Conservation (phyloP, 371 early-diverging fungal genomes). For the Apophysomyces elegans region DNA sequence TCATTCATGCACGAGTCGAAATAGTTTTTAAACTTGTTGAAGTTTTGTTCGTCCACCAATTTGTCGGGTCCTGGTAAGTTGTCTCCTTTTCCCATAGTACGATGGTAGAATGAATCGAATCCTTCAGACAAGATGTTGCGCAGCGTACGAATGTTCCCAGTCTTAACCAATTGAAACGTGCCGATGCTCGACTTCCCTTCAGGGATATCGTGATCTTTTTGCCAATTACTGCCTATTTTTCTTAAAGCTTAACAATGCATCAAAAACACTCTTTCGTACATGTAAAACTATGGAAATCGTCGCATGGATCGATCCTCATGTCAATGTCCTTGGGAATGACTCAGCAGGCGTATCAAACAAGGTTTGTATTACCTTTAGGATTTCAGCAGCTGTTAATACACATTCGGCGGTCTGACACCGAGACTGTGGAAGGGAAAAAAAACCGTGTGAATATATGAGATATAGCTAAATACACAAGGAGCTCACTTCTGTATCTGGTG, state of each 20-base stretch:
- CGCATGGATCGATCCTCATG: conserved; percentile 45
- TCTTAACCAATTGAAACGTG: conserved; percentile 29
- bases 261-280: conserved; percentile 31
- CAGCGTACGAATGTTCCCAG: conserved; percentile 69
- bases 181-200: conserved; percentile 51
- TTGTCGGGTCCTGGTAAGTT: conserved; percentile 40
- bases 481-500: background rate
- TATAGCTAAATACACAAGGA: background rate
- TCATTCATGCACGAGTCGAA: conserved; percentile 66
- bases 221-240: conserved; percentile 54
- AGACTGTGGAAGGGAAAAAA: conserved; percentile 30
- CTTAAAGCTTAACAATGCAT: no score
- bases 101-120: conserved; percentile 37
- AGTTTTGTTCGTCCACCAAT: conserved; percentile 49
- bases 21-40: conserved; percentile 50
- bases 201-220: conserved; percentile 50
- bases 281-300: conserved; percentile 55
- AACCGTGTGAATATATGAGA: background rate
- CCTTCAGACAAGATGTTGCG: conserved; percentile 45
- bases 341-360: background rate
- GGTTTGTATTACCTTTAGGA: conserved; percentile 38
- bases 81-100: conserved; percentile 11
- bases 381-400: conserved; percentile 59
- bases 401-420: conserved; percentile 62
- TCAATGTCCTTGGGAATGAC: conserved; percentile 38